These are phyloP conservation scores for Pyrus pyrifolia DNA, from an alignment of 306 rosid genomes.

Conservation along the genomic window DNA sequence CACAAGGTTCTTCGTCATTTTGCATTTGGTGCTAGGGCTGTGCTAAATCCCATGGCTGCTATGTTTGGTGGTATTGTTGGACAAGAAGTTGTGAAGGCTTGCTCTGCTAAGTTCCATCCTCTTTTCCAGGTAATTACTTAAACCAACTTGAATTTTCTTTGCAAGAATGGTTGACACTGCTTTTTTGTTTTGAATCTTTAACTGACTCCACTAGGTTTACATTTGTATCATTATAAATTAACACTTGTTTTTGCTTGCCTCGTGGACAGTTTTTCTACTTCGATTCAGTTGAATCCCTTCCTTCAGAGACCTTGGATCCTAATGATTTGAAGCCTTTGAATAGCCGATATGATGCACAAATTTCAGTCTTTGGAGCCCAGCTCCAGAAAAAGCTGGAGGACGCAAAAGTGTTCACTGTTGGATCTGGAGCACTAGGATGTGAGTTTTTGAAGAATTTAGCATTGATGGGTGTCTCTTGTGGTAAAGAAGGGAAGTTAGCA, in stretches of 20 bases:
- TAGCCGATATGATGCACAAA: constrained; percentile 24
- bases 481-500: constrained; percentile 13
- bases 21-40: constrained; percentile 26
- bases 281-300: constrained; percentile 20
- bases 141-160: background rate
- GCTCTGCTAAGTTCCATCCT: constrained; percentile 22
- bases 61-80: constrained; percentile 28
- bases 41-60: constrained; percentile 22
- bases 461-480: constrained; percentile 20
- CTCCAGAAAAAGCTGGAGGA: constrained; percentile 20
- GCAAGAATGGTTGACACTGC: background rate
- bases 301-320: constrained; percentile 1
- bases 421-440: constrained; percentile 22
- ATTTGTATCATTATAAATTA: background rate
- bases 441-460: constrained; percentile 23
- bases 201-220: background rate
- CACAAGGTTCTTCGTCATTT: constrained; percentile 9
- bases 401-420: constrained; percentile 14
- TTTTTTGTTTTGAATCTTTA: background rate
- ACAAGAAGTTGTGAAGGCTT: constrained; percentile 22
- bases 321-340: constrained; percentile 18
- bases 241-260: background rate
- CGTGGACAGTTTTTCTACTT: constrained; percentile 18
- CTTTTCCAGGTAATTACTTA: constrained; percentile 16
- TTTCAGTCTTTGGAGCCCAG: constrained; percentile 20